Evolutionary conservation across 257 asterid genomes (phyloP).

Genomic region (Ehretia macrophylla): DNA sequence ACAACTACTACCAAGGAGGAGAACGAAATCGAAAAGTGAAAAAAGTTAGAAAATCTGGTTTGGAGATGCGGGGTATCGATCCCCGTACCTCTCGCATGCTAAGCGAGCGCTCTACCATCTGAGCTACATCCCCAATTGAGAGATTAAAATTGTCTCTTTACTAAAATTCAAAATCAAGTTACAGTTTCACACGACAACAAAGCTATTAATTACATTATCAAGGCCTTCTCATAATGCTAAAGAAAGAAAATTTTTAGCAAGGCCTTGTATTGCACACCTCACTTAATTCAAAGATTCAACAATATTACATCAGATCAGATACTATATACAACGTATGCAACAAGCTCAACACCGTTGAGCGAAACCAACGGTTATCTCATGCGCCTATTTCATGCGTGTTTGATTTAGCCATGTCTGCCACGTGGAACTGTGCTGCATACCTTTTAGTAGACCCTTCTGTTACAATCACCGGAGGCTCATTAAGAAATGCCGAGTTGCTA

Average conservation of each 20-base stretch:
- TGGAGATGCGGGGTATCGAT: slow-evolving; percentile 96
- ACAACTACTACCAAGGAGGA: too few species aligned
- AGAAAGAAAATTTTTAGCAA: too few species aligned
- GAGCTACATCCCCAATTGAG: slow-evolving; percentile 81
- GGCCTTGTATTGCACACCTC: too few species aligned
- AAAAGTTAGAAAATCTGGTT: too few species aligned
- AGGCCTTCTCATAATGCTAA: too few species aligned
- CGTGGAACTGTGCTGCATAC: slow-evolving; percentile 66
- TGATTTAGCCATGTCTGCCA: slow-evolving; percentile 23
- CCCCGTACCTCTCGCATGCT: slow-evolving; percentile 99
- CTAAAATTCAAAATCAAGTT: too few species aligned
- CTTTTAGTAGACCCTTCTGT: slow-evolving; percentile 34
- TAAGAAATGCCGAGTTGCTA: slow-evolving; percentile 74
- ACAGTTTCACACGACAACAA: too few species aligned
- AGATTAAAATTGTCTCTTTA: too few species aligned
- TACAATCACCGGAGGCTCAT: slow-evolving; percentile 65
- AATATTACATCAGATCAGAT: background rate
- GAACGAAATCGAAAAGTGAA: too few species aligned
- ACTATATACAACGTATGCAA: background rate
- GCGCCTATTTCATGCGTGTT: slow-evolving; percentile 29
- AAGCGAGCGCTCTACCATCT: slow-evolving; percentile 99
- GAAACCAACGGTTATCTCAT: slow-evolving; percentile 5
- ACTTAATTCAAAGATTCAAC: background rate
- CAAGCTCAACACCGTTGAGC: background rate
- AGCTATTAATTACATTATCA: too few species aligned